These are phyloP conservation scores for Medicago lupulina DNA, from an alignment of 306 rosid genomes.

Conservation along the genomic window DNA sequence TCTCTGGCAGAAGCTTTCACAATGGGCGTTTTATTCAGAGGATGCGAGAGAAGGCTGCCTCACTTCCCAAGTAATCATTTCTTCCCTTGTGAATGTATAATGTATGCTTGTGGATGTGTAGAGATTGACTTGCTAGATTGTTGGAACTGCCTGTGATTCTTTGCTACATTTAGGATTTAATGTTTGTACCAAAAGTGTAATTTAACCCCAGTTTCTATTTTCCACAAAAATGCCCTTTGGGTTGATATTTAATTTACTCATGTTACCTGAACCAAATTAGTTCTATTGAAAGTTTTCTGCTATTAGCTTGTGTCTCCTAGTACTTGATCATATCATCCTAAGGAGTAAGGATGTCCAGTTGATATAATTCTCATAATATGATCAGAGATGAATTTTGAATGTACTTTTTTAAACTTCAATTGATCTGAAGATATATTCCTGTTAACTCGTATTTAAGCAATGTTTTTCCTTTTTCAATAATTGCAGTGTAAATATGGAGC, in stretches of 20 bases:
- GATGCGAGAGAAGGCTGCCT: constrained; percentile 88
- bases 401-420: constrained; percentile 33
- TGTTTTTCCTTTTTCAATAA: constrained; percentile 22
- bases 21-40: constrained; percentile 97
- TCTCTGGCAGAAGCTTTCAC: constrained; percentile 96
- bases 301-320: constrained; percentile 30
- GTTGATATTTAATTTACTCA: constrained; percentile 17
- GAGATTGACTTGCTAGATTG: not conserved
- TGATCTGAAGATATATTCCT: constrained; percentile 22
- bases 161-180: constrained; percentile 15
- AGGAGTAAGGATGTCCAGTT: not conserved
- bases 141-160: constrained; percentile 9
- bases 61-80: constrained; percentile 77
- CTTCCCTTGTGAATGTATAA: constrained; percentile 34
- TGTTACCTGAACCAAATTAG: constrained; percentile 31
- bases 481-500: constrained; percentile 76
- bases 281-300: constrained; percentile 9
- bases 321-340: constrained; percentile 31
- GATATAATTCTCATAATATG: not conserved
- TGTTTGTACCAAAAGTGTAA: not conserved
- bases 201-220: constrained; percentile 1
- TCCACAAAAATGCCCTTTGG: constrained; percentile 7
- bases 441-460: constrained; percentile 12
- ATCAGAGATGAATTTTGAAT: constrained; percentile 2
- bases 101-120: constrained; percentile 28